Evolutionary conservation across 2,329 filamentous ascomycete genomes (phyloP).

Genomic region (Fusarium sp.): DNA sequence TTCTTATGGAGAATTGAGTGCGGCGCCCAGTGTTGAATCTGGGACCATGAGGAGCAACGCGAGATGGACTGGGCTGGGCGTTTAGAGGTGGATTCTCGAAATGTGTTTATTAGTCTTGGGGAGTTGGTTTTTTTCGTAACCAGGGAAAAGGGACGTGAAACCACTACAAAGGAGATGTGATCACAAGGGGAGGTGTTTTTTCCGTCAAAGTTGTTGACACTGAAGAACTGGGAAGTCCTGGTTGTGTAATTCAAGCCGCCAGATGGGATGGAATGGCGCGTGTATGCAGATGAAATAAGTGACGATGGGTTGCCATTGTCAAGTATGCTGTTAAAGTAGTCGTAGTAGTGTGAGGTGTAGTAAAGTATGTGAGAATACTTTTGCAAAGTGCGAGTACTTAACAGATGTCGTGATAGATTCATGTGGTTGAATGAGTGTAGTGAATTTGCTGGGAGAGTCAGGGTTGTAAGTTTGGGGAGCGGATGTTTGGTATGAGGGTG

Average conservation of each 20-base stretch:
- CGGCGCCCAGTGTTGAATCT: not conserved
- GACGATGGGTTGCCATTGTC: slow-evolving; percentile 19
- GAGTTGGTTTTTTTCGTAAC: slow-evolving; percentile 36
- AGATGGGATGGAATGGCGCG: slow-evolving; percentile 18
- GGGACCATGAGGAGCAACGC: slow-evolving; percentile 6
- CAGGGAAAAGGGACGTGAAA: slow-evolving; percentile 25
- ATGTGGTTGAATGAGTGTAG: not conserved
- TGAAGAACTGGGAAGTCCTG: slow-evolving; percentile 22
- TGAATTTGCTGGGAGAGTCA: not conserved
- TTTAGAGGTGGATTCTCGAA: slow-evolving; percentile 43
- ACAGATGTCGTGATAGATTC: not conserved
- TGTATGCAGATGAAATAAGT: slow-evolving; percentile 35
- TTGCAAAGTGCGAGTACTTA: not conserved
- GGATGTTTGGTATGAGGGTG: not conserved
- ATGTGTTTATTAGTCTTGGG: slow-evolving; percentile 36
- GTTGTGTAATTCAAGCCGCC: slow-evolving; percentile 37
- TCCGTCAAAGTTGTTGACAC: slow-evolving; percentile 16
- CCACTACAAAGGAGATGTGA: slow-evolving; percentile 17
- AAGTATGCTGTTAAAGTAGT: not conserved
- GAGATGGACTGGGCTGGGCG: slow-evolving; percentile 34
- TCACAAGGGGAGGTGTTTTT: not conserved
- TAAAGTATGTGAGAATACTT: not conserved
- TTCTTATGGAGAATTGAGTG: slow-evolving; percentile 8
- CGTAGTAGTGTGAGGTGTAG: not conserved
- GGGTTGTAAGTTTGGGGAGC: not conserved